Evolutionary conservation across 805 yeast species (phyloP), one percentile per base, ranked within the genome.

Genomic region (Saturnispora kantuleensis): DNA sequence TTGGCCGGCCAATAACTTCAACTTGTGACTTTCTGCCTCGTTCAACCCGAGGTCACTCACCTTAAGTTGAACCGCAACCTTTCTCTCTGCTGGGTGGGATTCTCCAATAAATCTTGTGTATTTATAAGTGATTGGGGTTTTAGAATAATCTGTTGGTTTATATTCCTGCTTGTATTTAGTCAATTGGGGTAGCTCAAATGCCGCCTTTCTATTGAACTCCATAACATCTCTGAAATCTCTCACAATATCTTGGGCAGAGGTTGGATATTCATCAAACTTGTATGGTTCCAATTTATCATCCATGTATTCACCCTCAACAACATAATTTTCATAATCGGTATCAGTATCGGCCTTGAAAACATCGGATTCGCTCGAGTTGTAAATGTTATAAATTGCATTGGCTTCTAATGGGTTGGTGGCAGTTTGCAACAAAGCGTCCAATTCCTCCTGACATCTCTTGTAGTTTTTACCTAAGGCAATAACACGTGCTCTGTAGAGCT

Each of bases 151-250:
- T 11, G 69, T 68, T 16, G 81, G 81, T 31, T 56, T 60, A 66
- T 84, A 89, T 48, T 70, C 72, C 62, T 82, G 78, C 53, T 90
- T 81, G 59, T 72, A 84, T 61, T 86, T 79, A 35, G 81, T 79
- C 51, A 93, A 70, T 45, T 78, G 73, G 6, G 98, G 98, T 70
- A 90, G 73, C 60, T 90, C 97, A 65, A 82, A 90, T 0, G 97
- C 96, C 10, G 94, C 86, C 37, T 86, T 70, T 55, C 97, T 74
- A 57, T 81, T 81, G 56, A 81, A 78, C 51, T 83, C 77, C 53
- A 95, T 79, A 53, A 76, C 79, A 51, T 77, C 81, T 57, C 97
- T 75, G 55, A 79, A 84, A 51, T 77, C 81, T 45, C 77, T 76
- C 31, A 81, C 73, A 48, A 75, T 73, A 54, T 82, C 80, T 54